Percentiles rank a stretch among this genome's conserved stretches.
phyloP scores from a whole-genome alignment of 257 asterid genomes.

The Solanum microdontum region DNA sequence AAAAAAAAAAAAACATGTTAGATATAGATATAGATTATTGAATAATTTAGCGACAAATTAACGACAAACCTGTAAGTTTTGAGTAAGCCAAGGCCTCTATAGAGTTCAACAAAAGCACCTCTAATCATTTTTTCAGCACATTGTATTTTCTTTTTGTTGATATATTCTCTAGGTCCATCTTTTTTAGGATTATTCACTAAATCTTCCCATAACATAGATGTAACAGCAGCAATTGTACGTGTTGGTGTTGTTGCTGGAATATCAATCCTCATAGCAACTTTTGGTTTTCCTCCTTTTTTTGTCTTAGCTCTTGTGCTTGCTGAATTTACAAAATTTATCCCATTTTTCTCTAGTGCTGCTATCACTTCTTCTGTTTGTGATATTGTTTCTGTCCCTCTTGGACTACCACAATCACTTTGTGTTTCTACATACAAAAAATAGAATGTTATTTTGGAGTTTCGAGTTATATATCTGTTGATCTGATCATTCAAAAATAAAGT shows the following conservation, averaged over 20 bases:
- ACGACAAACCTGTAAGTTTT: conserved; percentile 55
- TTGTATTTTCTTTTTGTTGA: conserved; percentile 62
- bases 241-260: conserved; percentile 90
- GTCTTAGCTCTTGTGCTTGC: conserved; percentile 33
- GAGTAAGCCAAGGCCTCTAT: conserved; percentile 77
- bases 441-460: neutral
- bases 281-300: conserved; percentile 39
- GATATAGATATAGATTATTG: neutral
- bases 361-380: conserved; percentile 40
- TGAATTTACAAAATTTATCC: conserved; percentile 43
- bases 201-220: conserved; percentile 86
- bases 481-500: neutral
- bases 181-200: conserved; percentile 56
- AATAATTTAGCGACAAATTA: neutral
- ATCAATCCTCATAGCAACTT: conserved; percentile 54
- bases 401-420: conserved; percentile 42
- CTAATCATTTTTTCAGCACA: conserved; percentile 90
- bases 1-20: neutral
- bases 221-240: conserved; percentile 54
- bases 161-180: conserved; percentile 39
- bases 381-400: conserved; percentile 7
- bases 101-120: conserved; percentile 87
- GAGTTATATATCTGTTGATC: neutral
- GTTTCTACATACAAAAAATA: conserved; percentile 19
- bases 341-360: conserved; percentile 61